Percentiles rank a stretch among this genome's conserved stretches.
Conservation (phyloP, 2,329 filamentous ascomycete species). For the Colletotrichum higginsianum region DNA sequence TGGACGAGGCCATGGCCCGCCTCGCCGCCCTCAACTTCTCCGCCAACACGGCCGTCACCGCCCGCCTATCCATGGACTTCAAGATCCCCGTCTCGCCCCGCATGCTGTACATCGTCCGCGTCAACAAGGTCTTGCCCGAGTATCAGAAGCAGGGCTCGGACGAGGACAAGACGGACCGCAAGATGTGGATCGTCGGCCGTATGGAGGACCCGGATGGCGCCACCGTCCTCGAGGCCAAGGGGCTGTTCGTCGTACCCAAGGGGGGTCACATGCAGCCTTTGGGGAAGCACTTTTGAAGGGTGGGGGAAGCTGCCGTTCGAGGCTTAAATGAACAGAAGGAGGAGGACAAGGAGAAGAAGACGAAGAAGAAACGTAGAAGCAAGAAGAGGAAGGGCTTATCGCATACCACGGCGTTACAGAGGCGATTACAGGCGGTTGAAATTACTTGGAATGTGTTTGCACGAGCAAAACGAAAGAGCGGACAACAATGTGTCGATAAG, state of each 20-base stretch:
- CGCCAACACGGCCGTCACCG: slow-evolving; percentile 39
- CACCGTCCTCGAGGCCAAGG: slow-evolving; percentile 30
- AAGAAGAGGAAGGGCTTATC: neutral
- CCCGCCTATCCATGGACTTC: slow-evolving; percentile 36
- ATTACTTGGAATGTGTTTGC: neutral
- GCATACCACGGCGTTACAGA: slow-evolving; percentile 10
- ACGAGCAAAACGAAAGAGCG: neutral
- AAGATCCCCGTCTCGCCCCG: slow-evolving; percentile 28
- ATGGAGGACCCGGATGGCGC: slow-evolving; percentile 31
- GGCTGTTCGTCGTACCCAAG: slow-evolving; percentile 43
- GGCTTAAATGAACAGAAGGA: neutral
- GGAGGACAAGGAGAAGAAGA: neutral
- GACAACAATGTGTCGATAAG: neutral
- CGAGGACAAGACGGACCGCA: slow-evolving; percentile 38
- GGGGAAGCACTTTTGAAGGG: slow-evolving; percentile 29
- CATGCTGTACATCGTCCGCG: slow-evolving; percentile 33
- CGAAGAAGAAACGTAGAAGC: neutral
- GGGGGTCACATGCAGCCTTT: slow-evolving; percentile 22
- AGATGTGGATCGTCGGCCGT: slow-evolving; percentile 38
- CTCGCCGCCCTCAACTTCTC: slow-evolving; percentile 30
- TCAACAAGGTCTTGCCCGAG: slow-evolving; percentile 27
- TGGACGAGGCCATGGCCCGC: slow-evolving; percentile 56
- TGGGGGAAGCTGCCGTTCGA: too few relatives aligned
- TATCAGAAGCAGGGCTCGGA: slow-evolving; percentile 13
- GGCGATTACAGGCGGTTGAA: neutral